Evolutionary conservation across 768 basidiomycete species (phyloP).

Genomic region (Suillus sp.): DNA sequence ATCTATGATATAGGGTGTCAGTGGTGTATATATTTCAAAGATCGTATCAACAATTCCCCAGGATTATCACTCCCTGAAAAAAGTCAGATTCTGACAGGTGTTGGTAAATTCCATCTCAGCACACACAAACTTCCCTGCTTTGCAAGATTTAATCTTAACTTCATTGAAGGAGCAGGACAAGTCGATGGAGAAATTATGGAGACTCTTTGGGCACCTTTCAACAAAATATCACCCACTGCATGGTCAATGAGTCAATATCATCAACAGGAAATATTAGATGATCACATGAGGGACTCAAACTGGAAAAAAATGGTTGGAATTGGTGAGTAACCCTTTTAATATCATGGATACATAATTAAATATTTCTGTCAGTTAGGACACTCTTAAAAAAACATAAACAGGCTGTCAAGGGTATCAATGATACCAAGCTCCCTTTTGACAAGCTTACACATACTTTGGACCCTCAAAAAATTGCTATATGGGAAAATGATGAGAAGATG

Average conservation of each 20-base stretch:
- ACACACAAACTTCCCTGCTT: conserved; percentile 32
- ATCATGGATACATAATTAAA: background rate
- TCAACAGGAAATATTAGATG: conserved; percentile 31
- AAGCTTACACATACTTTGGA: background rate
- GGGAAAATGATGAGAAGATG: conserved; percentile 4
- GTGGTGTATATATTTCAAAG: conserved; percentile 22
- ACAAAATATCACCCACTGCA: conserved; percentile 27
- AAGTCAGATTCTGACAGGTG: conserved; percentile 15
- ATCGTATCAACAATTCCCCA: conserved; percentile 1
- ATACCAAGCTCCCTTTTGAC: background rate
- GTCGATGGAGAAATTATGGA: conserved; percentile 39
- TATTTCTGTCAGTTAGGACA: background rate
- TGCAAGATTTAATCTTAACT: conserved; percentile 26
- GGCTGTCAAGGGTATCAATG: background rate
- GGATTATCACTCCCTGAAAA: conserved; percentile 9
- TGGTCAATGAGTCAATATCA: conserved; percentile 27
- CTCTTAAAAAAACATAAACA: conserved; percentile 3
- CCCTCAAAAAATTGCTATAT: background rate
- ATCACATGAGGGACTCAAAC: conserved; percentile 37
- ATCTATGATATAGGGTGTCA: conserved; percentile 37
- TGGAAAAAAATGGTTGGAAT: conserved; percentile 35
- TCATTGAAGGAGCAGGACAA: conserved; percentile 31
- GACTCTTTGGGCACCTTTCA: conserved; percentile 35
- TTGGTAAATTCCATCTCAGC: conserved; percentile 36
- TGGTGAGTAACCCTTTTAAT: conserved; percentile 13